Conservation (phyloP, 1,284 basidiomycete genomes). For the Cutaneotrichosporon cavernicola region DNA sequence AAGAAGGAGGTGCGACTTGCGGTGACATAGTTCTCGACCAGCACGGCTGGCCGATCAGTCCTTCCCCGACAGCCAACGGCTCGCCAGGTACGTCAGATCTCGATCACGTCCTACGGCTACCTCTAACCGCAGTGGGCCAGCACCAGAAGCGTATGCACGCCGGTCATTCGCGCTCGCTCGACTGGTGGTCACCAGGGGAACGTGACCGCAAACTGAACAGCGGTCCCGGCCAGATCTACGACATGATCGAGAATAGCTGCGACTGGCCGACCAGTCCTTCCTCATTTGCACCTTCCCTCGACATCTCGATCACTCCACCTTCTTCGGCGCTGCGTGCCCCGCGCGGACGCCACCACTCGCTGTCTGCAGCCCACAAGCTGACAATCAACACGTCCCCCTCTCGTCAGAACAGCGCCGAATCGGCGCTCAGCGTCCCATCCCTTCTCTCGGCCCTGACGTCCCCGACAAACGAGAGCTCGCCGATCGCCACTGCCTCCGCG, state of each 20-base stretch:
- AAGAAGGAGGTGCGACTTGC: no score
- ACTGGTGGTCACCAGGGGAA: not conserved
- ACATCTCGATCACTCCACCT: not conserved
- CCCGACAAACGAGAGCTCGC: not conserved
- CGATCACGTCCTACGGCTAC: no score
- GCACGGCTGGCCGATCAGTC: no score
- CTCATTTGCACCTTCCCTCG: not conserved
- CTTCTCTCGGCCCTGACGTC: not conserved
- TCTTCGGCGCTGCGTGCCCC: not conserved
- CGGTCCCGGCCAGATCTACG: not conserved
- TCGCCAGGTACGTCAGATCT: not conserved
- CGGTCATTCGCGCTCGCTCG: not conserved
- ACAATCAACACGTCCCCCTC: not conserved
- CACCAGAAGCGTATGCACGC: not conserved
- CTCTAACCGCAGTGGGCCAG: not conserved
- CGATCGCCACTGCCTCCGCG: not conserved
- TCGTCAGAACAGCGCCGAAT: conserved; percentile 5
- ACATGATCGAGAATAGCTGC: not conserved
- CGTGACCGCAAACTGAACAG: not conserved
- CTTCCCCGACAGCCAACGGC: not conserved
- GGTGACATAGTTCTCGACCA: no score
- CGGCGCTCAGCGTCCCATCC: not conserved
- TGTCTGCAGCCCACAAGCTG: conserved; percentile 8
- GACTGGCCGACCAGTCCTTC: not conserved
- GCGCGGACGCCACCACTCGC: conserved; percentile 8